Base-by-base conservation (phyloP, 768 basidiomycete species). In the Gyrodon lividus region DNA sequence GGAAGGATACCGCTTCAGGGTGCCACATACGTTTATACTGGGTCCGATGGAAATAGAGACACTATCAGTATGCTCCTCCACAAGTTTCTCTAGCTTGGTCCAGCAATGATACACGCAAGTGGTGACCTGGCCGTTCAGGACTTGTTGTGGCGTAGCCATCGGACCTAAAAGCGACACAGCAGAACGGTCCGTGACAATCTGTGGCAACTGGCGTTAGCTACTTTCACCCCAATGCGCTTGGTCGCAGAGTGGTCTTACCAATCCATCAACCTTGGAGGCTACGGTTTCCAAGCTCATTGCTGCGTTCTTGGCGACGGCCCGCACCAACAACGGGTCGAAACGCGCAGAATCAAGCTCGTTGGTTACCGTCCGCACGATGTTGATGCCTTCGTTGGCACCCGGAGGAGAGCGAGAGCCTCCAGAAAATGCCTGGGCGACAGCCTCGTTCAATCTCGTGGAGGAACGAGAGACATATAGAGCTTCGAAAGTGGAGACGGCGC, bases 381-480 rank as follows among this genome's bases (percentile, higher is more conserved):
- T 83, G 2, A 84, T 70, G 12, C 91, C 97, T 48, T 98, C 94
- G 34, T 74, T 78, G 26, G 82, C 72, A 0, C 85, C 85, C 2
- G 92, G 93, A 9, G 86, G 87, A 6, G 77, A 69, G 20, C 87
- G 84, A 34, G 75, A 60, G 0, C 91, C 87, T 19, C 84, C 82
- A 0, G 86, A 77, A 60, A 96, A 86, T 0, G 90, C 86, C 48
- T 89, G 82, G 2, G 65, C 82, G 35, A 96, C 82, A 2, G 80
- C 76, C 59, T 98, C 97, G 55, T 87, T 93, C 59, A 98, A 78
- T 46, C 91, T 83, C 52, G 82, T 87, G 0, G 86, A 81, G 0
- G 90, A 91, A 26, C 90, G 85, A 2, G 90, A 82, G 3, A 98
- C 78, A 69, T 98, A 99, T n/a, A 89, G 77, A 0, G 86, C 75